These are phyloP conservation scores for Amyloporia xantha DNA, from an alignment of 768 basidiomycete genomes.

Conservation along the genomic window DNA sequence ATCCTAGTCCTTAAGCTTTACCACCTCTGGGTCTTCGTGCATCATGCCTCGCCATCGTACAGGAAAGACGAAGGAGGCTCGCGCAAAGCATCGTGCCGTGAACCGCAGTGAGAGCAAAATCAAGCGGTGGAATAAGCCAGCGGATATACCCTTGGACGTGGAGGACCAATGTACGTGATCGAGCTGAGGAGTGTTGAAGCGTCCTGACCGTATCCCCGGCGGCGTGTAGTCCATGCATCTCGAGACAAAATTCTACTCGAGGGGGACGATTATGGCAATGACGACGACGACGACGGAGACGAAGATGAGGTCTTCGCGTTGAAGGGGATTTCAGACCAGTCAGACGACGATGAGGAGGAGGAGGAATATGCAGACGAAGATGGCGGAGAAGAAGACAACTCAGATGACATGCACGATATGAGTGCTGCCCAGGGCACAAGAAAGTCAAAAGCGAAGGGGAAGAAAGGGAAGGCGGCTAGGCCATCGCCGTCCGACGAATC, in stretches of 20 bases:
- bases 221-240: conserved; percentile 55
- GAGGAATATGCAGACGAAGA: conserved; percentile 36
- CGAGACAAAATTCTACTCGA: conserved; percentile 76
- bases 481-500: conserved; percentile 16
- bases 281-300: conserved; percentile 47
- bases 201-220: not conserved
- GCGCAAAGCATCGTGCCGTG: conserved; percentile 38
- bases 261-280: conserved; percentile 34
- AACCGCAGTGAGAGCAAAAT: conserved; percentile 47
- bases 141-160: conserved; percentile 70
- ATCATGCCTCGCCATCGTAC: not conserved
- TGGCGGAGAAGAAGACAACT: conserved; percentile 22
- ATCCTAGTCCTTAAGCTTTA: not conserved
- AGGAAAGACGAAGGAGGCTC: not conserved
- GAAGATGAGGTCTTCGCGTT: conserved; percentile 82
- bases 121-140: conserved; percentile 58
- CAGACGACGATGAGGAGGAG: conserved; percentile 34
- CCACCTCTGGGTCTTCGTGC: not conserved
- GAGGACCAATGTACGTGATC: conserved; percentile 66
- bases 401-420: conserved; percentile 16
- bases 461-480: conserved; percentile 10
- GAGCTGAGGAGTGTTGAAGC: not conserved
- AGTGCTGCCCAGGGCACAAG: conserved; percentile 1
- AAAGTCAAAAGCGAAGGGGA: conserved; percentile 21
- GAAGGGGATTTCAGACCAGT: conserved; percentile 43